These are phyloP conservation scores for Trichoderma virens DNA, from an alignment of 495 filamentous ascomycete species.

Conservation along the genomic window DNA sequence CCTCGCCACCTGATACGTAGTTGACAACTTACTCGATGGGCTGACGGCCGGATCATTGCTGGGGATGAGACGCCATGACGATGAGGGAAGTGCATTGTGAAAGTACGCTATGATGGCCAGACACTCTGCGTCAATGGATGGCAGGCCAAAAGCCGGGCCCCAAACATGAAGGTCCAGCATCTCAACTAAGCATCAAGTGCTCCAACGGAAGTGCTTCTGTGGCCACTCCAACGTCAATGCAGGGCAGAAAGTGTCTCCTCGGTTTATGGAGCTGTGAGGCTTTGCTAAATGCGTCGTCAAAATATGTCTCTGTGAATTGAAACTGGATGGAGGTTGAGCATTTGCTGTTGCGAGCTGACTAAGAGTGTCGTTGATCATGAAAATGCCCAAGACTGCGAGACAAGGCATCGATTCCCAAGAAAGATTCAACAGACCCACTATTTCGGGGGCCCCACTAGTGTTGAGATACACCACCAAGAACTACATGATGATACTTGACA, in stretches of 20 bases:
- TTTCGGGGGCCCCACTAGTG: neutral
- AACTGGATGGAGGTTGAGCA: neutral
- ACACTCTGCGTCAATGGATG: conserved; percentile 87
- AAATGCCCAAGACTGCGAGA: neutral
- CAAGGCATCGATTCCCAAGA: neutral
- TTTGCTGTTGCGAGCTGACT: neutral
- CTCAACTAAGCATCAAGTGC: no score
- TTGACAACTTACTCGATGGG: conserved; percentile 57
- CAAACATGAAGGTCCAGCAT: conserved; percentile 82
- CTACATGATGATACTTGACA: no score
- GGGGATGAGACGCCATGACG: conserved; percentile 67
- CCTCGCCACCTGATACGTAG: neutral
- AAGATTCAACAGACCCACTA: neutral
- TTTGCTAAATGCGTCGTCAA: neutral
- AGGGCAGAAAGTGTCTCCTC: neutral
- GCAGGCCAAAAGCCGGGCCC: conserved; percentile 80
- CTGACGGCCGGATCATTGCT: conserved; percentile 67
- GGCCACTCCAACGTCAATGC: neutral
- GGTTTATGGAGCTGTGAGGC: neutral
- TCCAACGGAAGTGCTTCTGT: no score
- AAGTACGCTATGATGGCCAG: conserved; percentile 70
- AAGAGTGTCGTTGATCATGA: neutral
- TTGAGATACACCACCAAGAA: neutral
- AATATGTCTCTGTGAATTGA: neutral
- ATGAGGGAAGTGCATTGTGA: conserved; percentile 44